A percentile compares a stretch with the other conserved stretches of the same genome.
Evolutionary conservation across 768 basidiomycete species (phyloP).

Genomic region (Trichaptum fuscoviolaceum): DNA sequence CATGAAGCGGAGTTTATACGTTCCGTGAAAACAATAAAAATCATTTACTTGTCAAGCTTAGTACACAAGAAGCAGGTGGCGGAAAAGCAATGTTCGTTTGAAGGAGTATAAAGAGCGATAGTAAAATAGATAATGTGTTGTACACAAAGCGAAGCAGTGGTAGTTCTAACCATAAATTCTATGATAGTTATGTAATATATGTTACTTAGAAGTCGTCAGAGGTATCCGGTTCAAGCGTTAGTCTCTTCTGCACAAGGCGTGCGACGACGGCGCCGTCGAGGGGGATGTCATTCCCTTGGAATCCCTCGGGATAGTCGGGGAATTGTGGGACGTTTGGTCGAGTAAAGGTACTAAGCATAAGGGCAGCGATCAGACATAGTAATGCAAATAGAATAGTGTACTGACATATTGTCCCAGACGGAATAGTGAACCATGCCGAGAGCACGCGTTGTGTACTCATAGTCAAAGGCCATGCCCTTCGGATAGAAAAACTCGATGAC

Average conservation of each 20-base stretch:
- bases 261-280: slow-evolving; percentile 70
- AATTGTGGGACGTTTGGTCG: slow-evolving; percentile 56
- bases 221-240: slow-evolving; percentile 37
- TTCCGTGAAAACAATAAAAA: neutral
- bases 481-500: slow-evolving; percentile 93
- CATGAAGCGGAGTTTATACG: neutral
- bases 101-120: neutral
- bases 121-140: neutral
- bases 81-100: neutral
- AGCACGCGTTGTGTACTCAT: slow-evolving; percentile 75
- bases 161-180: neutral
- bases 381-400: slow-evolving; percentile 5
- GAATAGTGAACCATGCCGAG: slow-evolving; percentile 82
- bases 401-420: slow-evolving; percentile 73
- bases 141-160: neutral
- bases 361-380: neutral
- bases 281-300: slow-evolving; percentile 83
- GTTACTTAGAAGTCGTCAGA: neutral
- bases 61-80: neutral
- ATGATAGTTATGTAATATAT: neutral
- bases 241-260: slow-evolving; percentile 48
- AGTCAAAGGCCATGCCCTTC: slow-evolving; percentile 80
- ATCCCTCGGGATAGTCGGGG: slow-evolving; percentile 70
- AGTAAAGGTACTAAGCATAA: slow-evolving; percentile 55
- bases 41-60: neutral